Evolutionary conservation across 495 filamentous ascomycete species (phyloP).

Genomic region (Astrothelium subdiscretum): DNA sequence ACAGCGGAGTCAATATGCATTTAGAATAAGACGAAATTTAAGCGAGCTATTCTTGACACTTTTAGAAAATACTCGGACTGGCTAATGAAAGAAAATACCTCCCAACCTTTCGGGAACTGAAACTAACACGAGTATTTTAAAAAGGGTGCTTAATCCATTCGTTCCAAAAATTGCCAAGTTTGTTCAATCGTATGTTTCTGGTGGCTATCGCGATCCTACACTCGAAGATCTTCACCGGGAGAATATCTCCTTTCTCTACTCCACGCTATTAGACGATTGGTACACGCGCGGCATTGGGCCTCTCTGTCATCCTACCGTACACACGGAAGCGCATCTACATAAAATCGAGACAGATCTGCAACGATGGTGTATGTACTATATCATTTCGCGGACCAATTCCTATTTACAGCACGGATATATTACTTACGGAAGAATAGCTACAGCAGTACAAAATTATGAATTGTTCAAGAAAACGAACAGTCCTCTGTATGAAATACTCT

Average conservation of each 20-base stretch:
- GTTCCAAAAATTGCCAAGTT: not conserved
- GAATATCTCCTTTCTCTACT: not conserved
- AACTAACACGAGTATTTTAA: not conserved
- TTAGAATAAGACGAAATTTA: no score
- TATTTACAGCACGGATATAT: no score
- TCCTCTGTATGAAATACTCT: not conserved
- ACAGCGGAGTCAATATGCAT: not conserved
- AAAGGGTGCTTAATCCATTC: not conserved
- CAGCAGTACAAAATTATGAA: not conserved
- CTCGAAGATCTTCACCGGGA: not conserved
- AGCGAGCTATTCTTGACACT: no score
- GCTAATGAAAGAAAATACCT: no score
- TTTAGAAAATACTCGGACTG: no score
- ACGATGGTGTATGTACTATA: not conserved
- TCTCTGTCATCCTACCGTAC: not conserved
- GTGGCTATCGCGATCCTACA: not conserved
- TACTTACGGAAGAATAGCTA: not conserved
- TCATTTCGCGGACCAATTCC: not conserved
- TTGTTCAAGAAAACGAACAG: not conserved
- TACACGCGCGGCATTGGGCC: not conserved
- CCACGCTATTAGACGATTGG: not conserved
- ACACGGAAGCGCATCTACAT: not conserved
- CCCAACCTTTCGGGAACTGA: not conserved
- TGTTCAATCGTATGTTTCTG: not conserved
- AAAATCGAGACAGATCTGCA: not conserved